Conservation (phyloP, 75 land plant genomes). For the Pinus taeda region DNA sequence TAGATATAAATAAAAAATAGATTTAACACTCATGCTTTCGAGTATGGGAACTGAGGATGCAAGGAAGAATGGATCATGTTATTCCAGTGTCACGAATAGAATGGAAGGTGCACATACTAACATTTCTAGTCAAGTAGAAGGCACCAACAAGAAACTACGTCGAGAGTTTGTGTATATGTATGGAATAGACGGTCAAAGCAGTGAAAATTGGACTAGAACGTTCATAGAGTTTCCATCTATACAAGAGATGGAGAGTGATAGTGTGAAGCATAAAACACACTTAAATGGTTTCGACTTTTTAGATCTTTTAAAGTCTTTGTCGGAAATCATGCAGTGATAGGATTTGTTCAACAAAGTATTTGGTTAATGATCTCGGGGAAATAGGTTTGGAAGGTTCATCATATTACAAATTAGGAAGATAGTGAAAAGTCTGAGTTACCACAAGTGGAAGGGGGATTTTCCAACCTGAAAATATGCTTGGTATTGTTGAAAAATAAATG, state of each 20-base stretch:
- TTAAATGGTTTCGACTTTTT: not conserved
- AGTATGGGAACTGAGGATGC: not conserved
- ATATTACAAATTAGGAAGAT: too few species aligned
- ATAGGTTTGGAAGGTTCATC: too few species aligned
- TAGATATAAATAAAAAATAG: not conserved
- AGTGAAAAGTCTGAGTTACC: too few species aligned
- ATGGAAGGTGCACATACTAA: not conserved
- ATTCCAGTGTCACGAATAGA: not conserved
- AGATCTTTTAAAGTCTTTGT: not conserved
- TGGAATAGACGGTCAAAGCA: not conserved
- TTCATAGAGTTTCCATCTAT: constrained; percentile 5
- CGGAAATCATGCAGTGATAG: not conserved
- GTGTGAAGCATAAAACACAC: not conserved
- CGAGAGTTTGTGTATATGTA: not conserved
- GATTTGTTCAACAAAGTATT: not conserved
- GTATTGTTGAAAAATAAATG: too few species aligned
- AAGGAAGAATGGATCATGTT: not conserved
- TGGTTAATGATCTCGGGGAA: not conserved
- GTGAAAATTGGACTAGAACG: not conserved
- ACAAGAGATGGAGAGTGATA: not conserved
- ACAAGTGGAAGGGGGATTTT: too few species aligned
- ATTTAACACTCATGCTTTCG: constrained; percentile 5
- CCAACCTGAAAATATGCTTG: too few species aligned
- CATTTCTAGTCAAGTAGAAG: not conserved
- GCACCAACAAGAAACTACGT: not conserved